Evolutionary conservation across 176 grass and related monocot species (phyloP), one percentile per base, ranked within the genome.

Genomic region (Poa annua): DNA sequence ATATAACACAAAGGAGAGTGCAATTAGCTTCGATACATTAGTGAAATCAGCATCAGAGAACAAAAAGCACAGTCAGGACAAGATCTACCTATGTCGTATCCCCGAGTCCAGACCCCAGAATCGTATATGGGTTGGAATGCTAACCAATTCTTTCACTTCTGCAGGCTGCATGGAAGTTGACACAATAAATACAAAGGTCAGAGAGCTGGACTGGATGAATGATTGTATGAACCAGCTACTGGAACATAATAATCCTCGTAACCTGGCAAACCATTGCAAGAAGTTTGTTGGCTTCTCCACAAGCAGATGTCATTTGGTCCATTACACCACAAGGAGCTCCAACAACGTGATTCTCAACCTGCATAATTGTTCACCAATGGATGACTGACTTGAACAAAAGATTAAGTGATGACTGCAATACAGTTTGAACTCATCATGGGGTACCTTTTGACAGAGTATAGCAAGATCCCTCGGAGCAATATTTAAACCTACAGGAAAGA

Each of bases 191-290:
- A 71, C 17, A 53, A 84, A 79, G 35, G 26, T n/a, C 32, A 82
- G 35, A 85, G 42, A 77, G 26, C 11, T 35, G 11, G 69, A 78
- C 45, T 77, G 36, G 76, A 74, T 50, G 56, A 72, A 66, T 50
- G 74, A 79, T 21, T 62, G 24, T 32, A 83, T 86, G 35, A 35
- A 66, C 5, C 34, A 78, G 72, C 72, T 29, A 47, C 26, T 47
- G 8, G 74, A 83, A 45, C 19, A 72, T 22, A 21, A 83, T 78
- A 80, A 67, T 15, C 38, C 74, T 83, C 38, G 59, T 82, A 85
- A 98, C 96, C 96, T 98, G 96, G 84, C 96, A 98, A 93, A 95
- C 91, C 96, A 98, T 98, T 17, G 92, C 96, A 85, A 98, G 92
- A 75, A 98, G 79, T 84, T 98, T 95, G 83, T 98, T 92, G 84